Conservation (phyloP, 1,284 basidiomycete genomes). For the Rhodotorula sp. region DNA sequence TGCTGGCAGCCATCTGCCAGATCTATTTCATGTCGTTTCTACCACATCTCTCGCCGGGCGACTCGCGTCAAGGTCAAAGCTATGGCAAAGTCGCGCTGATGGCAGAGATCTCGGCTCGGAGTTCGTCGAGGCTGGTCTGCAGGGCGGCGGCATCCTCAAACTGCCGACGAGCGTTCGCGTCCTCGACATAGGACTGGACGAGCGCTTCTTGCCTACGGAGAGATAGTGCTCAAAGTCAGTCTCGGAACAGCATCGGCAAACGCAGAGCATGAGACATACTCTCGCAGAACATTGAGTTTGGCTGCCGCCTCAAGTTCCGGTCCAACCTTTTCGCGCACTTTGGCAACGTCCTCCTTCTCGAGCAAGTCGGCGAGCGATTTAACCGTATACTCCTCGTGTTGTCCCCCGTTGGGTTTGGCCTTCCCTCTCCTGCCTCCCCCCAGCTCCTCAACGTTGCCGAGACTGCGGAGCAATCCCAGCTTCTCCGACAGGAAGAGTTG, state of each 20-base stretch:
- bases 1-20: background rate
- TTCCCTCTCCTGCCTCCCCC: constrained; percentile 10
- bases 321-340: constrained; percentile 23
- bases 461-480: constrained; percentile 74
- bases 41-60: background rate
- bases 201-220: constrained; percentile 42
- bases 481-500: constrained; percentile 82
- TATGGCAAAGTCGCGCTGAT: constrained; percentile 15
- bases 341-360: constrained; percentile 21
- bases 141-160: constrained; percentile 44
- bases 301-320: constrained; percentile 25
- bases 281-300: constrained; percentile 41
- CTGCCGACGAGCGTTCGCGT: constrained; percentile 44
- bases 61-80: too few species aligned
- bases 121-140: constrained; percentile 50
- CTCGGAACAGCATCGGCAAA: too few species aligned
- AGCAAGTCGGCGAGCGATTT: constrained; percentile 30
- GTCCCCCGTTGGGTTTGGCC: background rate
- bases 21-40: background rate
- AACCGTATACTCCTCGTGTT: constrained; percentile 17
- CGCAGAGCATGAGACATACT: constrained; percentile 29
- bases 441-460: constrained; percentile 39
- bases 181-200: constrained; percentile 43
- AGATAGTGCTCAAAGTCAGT: background rate
- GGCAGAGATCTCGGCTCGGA: constrained; percentile 39